Conservation (phyloP, 2,329 filamentous ascomycete species). For the Penicillium expansum region DNA sequence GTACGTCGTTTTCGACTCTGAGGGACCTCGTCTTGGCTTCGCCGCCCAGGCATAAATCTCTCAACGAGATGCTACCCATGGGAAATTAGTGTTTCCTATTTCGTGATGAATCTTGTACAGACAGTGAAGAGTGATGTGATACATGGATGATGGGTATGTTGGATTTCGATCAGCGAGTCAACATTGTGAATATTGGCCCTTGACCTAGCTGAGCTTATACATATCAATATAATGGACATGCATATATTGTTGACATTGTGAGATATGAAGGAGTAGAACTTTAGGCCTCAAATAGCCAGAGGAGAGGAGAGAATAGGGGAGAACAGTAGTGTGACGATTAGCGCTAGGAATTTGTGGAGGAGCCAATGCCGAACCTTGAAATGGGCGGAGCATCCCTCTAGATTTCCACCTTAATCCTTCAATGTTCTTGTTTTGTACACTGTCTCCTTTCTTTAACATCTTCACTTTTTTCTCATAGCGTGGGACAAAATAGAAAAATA, state of each 20-base stretch:
- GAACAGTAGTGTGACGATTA: neutral
- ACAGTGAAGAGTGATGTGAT: slow-evolving; percentile 2
- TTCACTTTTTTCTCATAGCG: neutral
- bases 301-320: too few relatives aligned
- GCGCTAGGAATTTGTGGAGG: slow-evolving; percentile 6
- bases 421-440: neutral
- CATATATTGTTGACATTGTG: neutral
- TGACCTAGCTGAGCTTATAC: neutral
- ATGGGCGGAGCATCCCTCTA: slow-evolving; percentile 25
- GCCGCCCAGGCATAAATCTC: slow-evolving; percentile 38
- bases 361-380: slow-evolving; percentile 13
- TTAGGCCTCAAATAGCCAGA: neutral
- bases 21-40: slow-evolving; percentile 49
- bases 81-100: neutral
- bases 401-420: slow-evolving; percentile 12
- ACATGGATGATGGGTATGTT: slow-evolving; percentile 1
- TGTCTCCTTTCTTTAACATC: neutral
- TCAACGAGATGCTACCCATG: neutral
- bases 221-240: neutral
- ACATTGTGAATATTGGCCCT: slow-evolving; percentile 2
- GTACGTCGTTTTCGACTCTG: slow-evolving; percentile 68
- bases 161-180: neutral
- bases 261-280: neutral
- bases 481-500: neutral
- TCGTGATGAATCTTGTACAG: slow-evolving; percentile 6